Conservation (phyloP, 2,329 filamentous ascomycete species). For the Calycina marina region DNA sequence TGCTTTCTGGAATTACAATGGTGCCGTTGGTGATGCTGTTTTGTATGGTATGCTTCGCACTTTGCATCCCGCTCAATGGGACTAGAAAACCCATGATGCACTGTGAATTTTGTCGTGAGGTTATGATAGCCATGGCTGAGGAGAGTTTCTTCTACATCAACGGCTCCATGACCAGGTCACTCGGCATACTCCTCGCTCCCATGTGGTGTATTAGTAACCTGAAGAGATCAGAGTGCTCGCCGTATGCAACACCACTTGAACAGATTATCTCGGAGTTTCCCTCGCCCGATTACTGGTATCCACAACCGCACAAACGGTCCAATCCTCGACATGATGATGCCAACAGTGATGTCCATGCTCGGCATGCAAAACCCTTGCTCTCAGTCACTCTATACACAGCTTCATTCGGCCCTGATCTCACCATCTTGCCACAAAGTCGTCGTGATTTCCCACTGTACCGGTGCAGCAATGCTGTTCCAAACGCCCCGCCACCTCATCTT, state of each 20-base stretch:
- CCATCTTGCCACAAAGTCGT: slow-evolving; percentile 50
- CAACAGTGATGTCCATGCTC: slow-evolving; percentile 42
- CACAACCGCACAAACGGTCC: slow-evolving; percentile 59
- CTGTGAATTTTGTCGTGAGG: neutral
- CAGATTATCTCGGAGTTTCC: slow-evolving; percentile 54
- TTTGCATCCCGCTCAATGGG: slow-evolving; percentile 7
- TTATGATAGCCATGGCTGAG: slow-evolving; percentile 2
- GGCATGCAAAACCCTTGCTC: slow-evolving; percentile 28
- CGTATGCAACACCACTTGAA: slow-evolving; percentile 57
- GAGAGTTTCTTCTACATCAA: slow-evolving; percentile 10
- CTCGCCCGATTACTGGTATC: slow-evolving; percentile 54
- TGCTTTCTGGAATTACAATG: slow-evolving; percentile 6
- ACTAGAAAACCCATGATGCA: slow-evolving; percentile 2
- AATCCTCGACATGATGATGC: slow-evolving; percentile 49
- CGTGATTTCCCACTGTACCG: slow-evolving; percentile 60
- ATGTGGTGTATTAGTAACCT: too few species aligned
- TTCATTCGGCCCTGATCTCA: slow-evolving; percentile 48
- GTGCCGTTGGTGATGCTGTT: slow-evolving; percentile 1
- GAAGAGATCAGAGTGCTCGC: slow-evolving; percentile 30
- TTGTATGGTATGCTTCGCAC: slow-evolving; percentile 1
- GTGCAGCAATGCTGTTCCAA: slow-evolving; percentile 56
- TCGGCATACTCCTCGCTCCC: neutral
- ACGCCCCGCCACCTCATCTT: slow-evolving; percentile 24
- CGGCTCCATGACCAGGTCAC: slow-evolving; percentile 10
- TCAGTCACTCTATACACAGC: slow-evolving; percentile 39